Percentiles rank a stretch among this genome's conserved stretches.
These are phyloP conservation scores for Russula virescens DNA, from an alignment of 768 basidiomycete species.

Conservation along the genomic window DNA sequence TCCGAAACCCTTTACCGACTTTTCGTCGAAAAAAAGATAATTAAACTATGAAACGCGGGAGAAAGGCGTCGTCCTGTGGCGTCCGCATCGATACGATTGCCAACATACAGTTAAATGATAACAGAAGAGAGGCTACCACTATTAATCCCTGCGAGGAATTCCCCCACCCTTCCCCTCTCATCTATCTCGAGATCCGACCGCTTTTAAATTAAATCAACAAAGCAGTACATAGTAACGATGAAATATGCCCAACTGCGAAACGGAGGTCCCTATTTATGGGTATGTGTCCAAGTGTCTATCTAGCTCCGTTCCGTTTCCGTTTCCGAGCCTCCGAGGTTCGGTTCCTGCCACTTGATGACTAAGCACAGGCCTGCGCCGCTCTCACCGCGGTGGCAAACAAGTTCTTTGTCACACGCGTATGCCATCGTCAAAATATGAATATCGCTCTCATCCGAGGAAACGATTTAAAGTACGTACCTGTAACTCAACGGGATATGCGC, in stretches of 20 bases:
- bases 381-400: neutral
- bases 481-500: slow-evolving; percentile 3
- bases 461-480: neutral
- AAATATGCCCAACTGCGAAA: neutral
- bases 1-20: neutral
- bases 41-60: too few relatives aligned
- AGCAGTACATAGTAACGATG: neutral
- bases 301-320: too few relatives aligned
- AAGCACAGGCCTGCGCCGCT: slow-evolving; percentile 7
- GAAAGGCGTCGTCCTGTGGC: neutral
- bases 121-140: neutral
- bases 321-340: neutral
- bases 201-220: neutral
- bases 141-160: neutral
- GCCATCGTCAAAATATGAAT: neutral
- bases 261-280: neutral
- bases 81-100: neutral
- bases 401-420: neutral
- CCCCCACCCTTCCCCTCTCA: neutral
- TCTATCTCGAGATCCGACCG: neutral
- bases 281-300: neutral
- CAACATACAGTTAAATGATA: too few relatives aligned
- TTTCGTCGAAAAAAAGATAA: neutral
- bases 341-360: neutral
- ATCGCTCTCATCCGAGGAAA: too few relatives aligned